Evolutionary conservation across 495 filamentous ascomycete genomes (phyloP).

Genomic region (Penicillium crystallinum): DNA sequence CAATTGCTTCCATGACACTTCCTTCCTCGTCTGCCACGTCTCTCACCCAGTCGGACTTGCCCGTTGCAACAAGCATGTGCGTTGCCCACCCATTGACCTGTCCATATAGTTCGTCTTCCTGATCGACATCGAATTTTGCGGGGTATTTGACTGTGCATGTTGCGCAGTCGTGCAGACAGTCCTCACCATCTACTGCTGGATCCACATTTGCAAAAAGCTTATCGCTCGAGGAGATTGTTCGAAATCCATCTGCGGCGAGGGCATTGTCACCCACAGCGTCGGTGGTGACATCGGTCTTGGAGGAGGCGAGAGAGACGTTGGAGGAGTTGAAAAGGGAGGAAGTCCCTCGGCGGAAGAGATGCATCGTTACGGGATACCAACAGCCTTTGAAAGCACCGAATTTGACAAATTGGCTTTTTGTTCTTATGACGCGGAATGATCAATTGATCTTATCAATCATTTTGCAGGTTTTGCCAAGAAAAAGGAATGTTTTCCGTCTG

Average conservation of each 20-base stretch:
- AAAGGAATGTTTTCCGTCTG: conserved; percentile 16
- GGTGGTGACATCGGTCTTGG: conserved; percentile 22
- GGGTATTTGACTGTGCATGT: conserved; percentile 75
- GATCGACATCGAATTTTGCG: conserved; percentile 67
- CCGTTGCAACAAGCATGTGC: conserved; percentile 87
- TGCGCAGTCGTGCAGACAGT: conserved; percentile 86
- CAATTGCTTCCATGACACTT: conserved; percentile 91
- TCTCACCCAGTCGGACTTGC: conserved; percentile 90
- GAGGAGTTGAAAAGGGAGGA: conserved; percentile 33
- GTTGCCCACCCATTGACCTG: conserved; percentile 83
- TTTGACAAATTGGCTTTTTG: neutral
- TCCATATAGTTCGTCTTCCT: conserved; percentile 76
- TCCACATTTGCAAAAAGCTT: conserved; percentile 49
- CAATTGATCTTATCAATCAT: conserved; percentile 32
- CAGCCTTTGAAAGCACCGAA: neutral
- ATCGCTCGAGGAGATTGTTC: conserved; percentile 31
- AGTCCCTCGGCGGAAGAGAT: conserved; percentile 34
- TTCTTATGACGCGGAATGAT: conserved; percentile 4
- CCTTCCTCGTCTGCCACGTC: conserved; percentile 88
- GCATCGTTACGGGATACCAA: conserved; percentile 19
- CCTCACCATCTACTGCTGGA: conserved; percentile 74
- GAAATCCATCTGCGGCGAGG: conserved; percentile 33
- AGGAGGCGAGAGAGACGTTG: conserved; percentile 25
- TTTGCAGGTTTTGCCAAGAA: conserved; percentile 22
- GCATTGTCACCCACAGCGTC: conserved; percentile 20